Evolutionary conservation across 805 yeast species (phyloP).

Genomic region (Priceomyces medius): DNA sequence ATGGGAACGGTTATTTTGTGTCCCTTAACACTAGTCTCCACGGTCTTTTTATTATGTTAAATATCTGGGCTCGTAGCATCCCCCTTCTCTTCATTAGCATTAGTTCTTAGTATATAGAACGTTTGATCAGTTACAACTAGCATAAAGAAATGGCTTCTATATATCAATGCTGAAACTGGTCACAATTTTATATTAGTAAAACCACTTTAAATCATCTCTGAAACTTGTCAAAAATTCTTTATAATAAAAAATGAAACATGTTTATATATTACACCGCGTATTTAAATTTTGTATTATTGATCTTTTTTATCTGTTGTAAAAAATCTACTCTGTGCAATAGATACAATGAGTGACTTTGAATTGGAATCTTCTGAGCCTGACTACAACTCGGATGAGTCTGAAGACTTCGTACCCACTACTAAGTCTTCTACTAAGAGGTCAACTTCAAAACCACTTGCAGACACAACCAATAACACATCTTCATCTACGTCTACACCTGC

Average conservation of each 20-base stretch:
- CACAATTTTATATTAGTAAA: neutral
- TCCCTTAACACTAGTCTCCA: too few species aligned
- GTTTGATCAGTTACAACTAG: too few species aligned
- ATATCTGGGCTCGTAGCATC: too few species aligned
- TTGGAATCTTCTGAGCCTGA: slow-evolving; percentile 11
- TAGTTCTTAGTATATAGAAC: too few species aligned
- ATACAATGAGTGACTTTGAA: slow-evolving; percentile 12
- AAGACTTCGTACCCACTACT: slow-evolving; percentile 18
- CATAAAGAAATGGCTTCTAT: too few species aligned
- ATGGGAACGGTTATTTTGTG: too few species aligned
- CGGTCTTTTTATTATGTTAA: too few species aligned
- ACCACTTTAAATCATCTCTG: neutral
- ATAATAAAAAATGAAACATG: neutral
- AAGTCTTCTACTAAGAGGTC: slow-evolving; percentile 10
- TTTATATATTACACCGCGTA: neutral
- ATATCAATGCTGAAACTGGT: neutral
- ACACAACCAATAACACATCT: slow-evolving; percentile 21
- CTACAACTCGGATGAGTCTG: slow-evolving; percentile 17
- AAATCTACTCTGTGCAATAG: neutral
- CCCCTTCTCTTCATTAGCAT: too few species aligned
- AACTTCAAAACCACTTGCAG: slow-evolving; percentile 19
- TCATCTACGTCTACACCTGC: slow-evolving; percentile 11
- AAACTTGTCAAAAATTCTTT: neutral
- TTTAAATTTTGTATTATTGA: neutral
- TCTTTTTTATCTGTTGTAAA: neutral